Evolutionary conservation across 345 rosid species (phyloP).

Genomic region (Hibiscus tridactylites): DNA sequence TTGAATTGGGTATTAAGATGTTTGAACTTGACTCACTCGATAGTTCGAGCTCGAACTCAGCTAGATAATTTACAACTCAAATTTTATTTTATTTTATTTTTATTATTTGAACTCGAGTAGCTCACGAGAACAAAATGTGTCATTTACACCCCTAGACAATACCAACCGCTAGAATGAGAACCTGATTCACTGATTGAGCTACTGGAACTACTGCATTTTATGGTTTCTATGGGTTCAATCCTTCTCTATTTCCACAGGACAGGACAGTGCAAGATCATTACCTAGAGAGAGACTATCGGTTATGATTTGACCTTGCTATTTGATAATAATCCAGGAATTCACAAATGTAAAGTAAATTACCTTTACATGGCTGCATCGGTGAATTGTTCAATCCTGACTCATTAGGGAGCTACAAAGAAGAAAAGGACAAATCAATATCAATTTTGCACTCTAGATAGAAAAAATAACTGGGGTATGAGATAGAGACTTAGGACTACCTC

Average conservation of each 20-base stretch:
- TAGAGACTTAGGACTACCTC: slow-evolving; percentile 41
- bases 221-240: slow-evolving; percentile 42
- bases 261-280: slow-evolving; percentile 49
- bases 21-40: not conserved
- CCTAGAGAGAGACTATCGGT: slow-evolving; percentile 25
- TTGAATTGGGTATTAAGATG: not conserved
- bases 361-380: slow-evolving; percentile 50
- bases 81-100: not conserved
- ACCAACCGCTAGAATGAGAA: slow-evolving; percentile 71
- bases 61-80: not conserved
- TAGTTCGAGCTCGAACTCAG: not conserved
- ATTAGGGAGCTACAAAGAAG: slow-evolving; percentile 43
- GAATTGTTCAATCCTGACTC: slow-evolving; percentile 65
- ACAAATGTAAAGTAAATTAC: slow-evolving; percentile 25
- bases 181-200: slow-evolving; percentile 70
- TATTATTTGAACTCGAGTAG: not conserved
- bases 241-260: slow-evolving; percentile 53
- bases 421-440: slow-evolving; percentile 19
- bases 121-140: not conserved
- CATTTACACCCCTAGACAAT: slow-evolving; percentile 2
- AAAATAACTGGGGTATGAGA: not conserved
- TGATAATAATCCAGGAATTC: not conserved
- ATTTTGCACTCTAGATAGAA: not conserved
- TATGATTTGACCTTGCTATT: not conserved
- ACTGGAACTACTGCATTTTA: slow-evolving; percentile 52